Base-by-base conservation (phyloP, 441 rosid genomes). In the Manihot esculenta region DNA sequence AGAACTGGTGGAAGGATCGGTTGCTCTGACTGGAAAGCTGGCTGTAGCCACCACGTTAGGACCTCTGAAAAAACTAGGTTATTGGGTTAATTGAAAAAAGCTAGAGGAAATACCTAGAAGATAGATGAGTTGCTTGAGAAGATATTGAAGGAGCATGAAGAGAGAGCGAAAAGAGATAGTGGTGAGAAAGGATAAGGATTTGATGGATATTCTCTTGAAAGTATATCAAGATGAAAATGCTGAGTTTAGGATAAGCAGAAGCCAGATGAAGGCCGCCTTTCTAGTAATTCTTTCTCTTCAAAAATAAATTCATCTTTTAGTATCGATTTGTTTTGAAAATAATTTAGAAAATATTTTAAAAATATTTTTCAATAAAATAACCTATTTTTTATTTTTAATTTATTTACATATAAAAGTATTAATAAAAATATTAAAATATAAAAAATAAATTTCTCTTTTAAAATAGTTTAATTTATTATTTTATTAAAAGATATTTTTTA, bases 201-300 rank as follows among this genome's bases (percentile, higher is more conserved):
- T 83, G 70, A 79, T 83, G 78, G 80, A 85, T 76, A 45, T 81
- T 77, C 82, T 79, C 35, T 50, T 84, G 27, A 61, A 75, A 51
- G 70, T 62, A 20, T 76, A 30, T 69, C 56, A 73, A 49, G 76
- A 81, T 12, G 27, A 82, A 9, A 73, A 69, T 1, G 69, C 74
- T 0, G 79, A 86, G 66, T 26, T 73, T 11, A 75, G 56, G 79
- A 79, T 84, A 10, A 73, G 69, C 4, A 73, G 74, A 54, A 71
- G 23, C 64, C 79, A 77, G 3, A 77, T 86, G 56, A 70, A 76
- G 70, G 81, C 74, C 35, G 84, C 81, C 71, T 42, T 84, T 64
- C 62, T 74, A 75, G 82, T 76, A 83, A 65, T 35, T 5, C 7
- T 35, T 35, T 35, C 4, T 35, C 41, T 35, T 35, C 2, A 30